Percentiles rank a stretch among this genome's conserved stretches.
These are phyloP conservation scores for Mycena rebaudengoi DNA, from an alignment of 768 basidiomycete species.

Conservation along the genomic window DNA sequence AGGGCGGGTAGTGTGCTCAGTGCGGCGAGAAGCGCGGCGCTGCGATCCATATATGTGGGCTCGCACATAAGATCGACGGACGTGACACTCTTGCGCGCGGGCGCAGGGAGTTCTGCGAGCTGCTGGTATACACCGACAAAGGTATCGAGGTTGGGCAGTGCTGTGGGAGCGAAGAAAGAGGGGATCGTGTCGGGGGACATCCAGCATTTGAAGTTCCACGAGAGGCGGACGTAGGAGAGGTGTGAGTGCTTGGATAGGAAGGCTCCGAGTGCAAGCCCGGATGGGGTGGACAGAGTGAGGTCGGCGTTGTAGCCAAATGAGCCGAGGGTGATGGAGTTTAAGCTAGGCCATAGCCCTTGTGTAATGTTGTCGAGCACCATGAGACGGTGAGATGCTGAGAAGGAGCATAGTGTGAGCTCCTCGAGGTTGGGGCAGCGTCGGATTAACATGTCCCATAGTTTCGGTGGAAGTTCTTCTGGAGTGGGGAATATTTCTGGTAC, in stretches of 20 bases:
- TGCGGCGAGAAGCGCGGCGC: not conserved
- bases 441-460: constrained; percentile 59
- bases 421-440: constrained; percentile 55
- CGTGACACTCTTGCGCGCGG: not conserved
- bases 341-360: constrained; percentile 48
- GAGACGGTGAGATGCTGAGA: constrained; percentile 55
- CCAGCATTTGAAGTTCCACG: constrained; percentile 62
- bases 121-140: constrained; percentile 14
- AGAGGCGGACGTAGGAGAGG: constrained; percentile 52
- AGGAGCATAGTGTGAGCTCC: constrained; percentile 58
- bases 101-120: constrained; percentile 3
- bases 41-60: not conserved
- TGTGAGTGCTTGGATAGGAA: constrained; percentile 50
- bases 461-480: constrained; percentile 48
- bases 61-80: constrained; percentile 11
- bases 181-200: constrained; percentile 27
- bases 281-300: constrained; percentile 46
- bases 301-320: constrained; percentile 59
- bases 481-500: constrained; percentile 47
- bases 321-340: constrained; percentile 56
- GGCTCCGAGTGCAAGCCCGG: constrained; percentile 33
- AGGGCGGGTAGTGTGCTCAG: not conserved
- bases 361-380: constrained; percentile 52
- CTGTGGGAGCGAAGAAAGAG: not conserved
- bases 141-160: not conserved